Conservation (phyloP, 768 basidiomycete genomes). For the Calvatia gigantea region DNA sequence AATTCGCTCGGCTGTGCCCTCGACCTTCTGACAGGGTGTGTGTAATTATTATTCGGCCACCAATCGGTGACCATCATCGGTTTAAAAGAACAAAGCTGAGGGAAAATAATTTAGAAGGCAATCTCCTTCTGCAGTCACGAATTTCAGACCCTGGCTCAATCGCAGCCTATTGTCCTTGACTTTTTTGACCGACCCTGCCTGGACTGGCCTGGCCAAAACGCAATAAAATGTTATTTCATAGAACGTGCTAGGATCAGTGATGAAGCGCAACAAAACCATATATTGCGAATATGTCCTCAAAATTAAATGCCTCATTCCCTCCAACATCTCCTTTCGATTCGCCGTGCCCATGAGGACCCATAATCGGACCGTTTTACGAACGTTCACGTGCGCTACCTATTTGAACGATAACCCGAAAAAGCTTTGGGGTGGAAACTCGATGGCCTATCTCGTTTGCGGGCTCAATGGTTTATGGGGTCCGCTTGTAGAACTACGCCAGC, state of each 20-base stretch:
- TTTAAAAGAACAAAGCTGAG: neutral
- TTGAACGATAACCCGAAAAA: too few species aligned
- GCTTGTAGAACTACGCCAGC: neutral
- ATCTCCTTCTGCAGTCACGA: neutral
- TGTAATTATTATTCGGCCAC: neutral
- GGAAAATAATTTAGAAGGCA: neutral
- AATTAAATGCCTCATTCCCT: too few species aligned
- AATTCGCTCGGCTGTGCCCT: neutral
- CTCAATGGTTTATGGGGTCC: too few species aligned
- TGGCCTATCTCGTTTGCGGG: too few species aligned
- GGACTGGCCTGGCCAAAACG: neutral
- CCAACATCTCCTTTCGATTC: too few species aligned
- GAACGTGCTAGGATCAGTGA: too few species aligned
- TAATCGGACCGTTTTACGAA: too few species aligned
- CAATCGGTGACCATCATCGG: neutral
- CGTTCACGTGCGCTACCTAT: too few species aligned
- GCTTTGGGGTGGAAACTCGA: too few species aligned
- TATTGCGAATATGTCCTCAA: too few species aligned
- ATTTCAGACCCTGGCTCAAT: neutral
- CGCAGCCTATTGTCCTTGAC: neutral
- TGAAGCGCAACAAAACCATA: too few species aligned
- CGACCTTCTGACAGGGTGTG: slow-evolving; percentile 1
- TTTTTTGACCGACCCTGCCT: neutral
- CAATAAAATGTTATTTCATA: neutral
- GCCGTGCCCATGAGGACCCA: too few species aligned